These are phyloP conservation scores for Blastomyces parvus DNA, from an alignment of 2,329 filamentous ascomycete genomes.

Conservation along the genomic window DNA sequence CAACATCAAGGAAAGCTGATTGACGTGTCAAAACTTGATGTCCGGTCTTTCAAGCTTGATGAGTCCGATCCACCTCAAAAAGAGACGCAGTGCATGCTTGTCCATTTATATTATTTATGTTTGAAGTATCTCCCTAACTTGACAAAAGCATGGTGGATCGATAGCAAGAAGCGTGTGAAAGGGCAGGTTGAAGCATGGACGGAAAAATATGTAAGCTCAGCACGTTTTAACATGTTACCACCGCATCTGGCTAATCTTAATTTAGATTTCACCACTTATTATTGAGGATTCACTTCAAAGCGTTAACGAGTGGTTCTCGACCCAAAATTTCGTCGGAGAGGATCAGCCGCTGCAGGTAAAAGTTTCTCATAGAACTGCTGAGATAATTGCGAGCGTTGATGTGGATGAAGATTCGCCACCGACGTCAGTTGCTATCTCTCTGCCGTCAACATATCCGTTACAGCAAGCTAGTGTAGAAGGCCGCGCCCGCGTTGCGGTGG, in stretches of 20 bases:
- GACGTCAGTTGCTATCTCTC: slow-evolving; percentile 69
- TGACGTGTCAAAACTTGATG: slow-evolving; percentile 60
- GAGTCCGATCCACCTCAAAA: slow-evolving; percentile 58
- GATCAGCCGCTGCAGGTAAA: slow-evolving; percentile 54
- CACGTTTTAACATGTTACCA: not conserved
- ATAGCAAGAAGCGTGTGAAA: slow-evolving; percentile 68
- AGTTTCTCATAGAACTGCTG: slow-evolving; percentile 59
- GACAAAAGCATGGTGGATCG: slow-evolving; percentile 76
- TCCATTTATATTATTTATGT: slow-evolving; percentile 75
- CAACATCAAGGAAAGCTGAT: slow-evolving; percentile 68
- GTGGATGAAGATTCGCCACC: slow-evolving; percentile 79
- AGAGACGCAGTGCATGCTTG: slow-evolving; percentile 72
- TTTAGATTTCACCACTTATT: slow-evolving; percentile 35
- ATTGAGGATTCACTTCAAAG: slow-evolving; percentile 32
- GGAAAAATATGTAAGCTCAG: slow-evolving; percentile 67
- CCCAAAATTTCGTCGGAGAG: slow-evolving; percentile 40
- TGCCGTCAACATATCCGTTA: slow-evolving; percentile 76
- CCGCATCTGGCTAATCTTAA: not conserved
- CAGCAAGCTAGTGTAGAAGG: slow-evolving; percentile 66
- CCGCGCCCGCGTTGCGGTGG: slow-evolving; percentile 73
- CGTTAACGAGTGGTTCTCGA: slow-evolving; percentile 34
- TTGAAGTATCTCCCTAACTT: slow-evolving; percentile 68
- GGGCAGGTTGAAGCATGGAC: slow-evolving; percentile 78
- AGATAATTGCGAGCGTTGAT: slow-evolving; percentile 75
- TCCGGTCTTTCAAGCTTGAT: slow-evolving; percentile 50